Evolutionary conservation across 2,329 filamentous ascomycete species (phyloP).

Genomic region (Clarireedia homoeocarpa): DNA sequence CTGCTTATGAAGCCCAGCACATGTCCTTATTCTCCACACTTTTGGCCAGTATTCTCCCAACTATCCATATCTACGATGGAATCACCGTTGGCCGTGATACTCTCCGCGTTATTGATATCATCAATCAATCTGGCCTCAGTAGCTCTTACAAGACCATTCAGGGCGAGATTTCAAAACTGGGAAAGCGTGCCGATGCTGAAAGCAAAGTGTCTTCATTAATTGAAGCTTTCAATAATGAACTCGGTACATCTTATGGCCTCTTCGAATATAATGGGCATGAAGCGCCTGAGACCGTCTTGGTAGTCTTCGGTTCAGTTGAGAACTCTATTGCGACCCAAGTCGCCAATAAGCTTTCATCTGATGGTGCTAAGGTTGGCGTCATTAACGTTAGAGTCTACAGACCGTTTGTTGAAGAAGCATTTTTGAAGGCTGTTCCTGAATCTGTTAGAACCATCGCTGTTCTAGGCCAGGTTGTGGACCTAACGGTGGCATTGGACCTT

Average conservation of each 20-base stretch:
- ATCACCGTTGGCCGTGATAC: conserved; percentile 77
- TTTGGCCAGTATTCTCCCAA: conserved; percentile 70
- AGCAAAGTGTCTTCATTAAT: conserved; percentile 66
- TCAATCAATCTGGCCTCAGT: conserved; percentile 63
- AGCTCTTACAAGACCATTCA: conserved; percentile 61
- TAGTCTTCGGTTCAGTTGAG: conserved; percentile 90
- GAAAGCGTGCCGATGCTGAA: conserved; percentile 64
- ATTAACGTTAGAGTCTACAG: conserved; percentile 90
- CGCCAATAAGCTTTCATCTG: conserved; percentile 60
- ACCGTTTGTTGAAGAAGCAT: conserved; percentile 91
- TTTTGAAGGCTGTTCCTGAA: conserved; percentile 71
- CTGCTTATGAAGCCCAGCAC: conserved; percentile 88
- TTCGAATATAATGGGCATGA: conserved; percentile 92
- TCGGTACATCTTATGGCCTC: conserved; percentile 84
- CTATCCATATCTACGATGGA: conserved; percentile 82
- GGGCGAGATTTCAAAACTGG: conserved; percentile 51
- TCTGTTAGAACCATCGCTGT: conserved; percentile 72
- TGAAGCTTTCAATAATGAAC: conserved; percentile 74
- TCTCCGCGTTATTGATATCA: conserved; percentile 71
- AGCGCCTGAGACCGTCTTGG: conserved; percentile 71
- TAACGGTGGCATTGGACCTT: conserved; percentile 64
- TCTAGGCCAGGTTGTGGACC: conserved; percentile 77
- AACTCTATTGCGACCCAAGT: conserved; percentile 79
- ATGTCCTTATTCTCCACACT: conserved; percentile 86
- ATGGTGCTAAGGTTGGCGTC: conserved; percentile 74